Evolutionary conservation across 83 land plant species (phyloP), one percentile per base, ranked within the genome.

Genomic region (Thuja plicata): DNA sequence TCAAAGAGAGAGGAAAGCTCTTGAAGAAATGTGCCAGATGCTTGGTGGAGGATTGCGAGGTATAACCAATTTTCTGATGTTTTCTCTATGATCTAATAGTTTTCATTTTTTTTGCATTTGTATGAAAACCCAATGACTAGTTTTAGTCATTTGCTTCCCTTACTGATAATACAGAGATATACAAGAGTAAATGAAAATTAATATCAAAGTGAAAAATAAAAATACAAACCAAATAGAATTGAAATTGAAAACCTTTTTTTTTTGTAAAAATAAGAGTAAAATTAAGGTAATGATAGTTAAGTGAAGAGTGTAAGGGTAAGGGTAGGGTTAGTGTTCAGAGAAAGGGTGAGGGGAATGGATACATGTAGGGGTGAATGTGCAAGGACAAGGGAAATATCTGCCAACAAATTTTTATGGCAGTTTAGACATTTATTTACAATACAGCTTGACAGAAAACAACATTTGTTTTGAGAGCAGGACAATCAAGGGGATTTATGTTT

Each of bases 1-100:
- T 90, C 92, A 96, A 87, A 88, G 94, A 87, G 99, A 98, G 87
- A 84, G 87, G 73, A 95, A 92, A 91, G 99, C 99, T 66, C 77
- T 98, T 6, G 91, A 95, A 54, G 93, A 97, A 62, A 97, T 98
- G 99, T 98, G 99, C 90, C 87, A 89, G 34, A 74, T 98, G 70
- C 96, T 98, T 86, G 99, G 97, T 89, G 95, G 93, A 89, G 98
- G 97, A 21, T 32, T 87, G 54, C 90, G 94, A 92, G 96, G 96
- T 94, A 90, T 34, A 19, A 7, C 54, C 27, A n/a, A 82, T 27
- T 45, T 5, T 82, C 48, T 45, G 30, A 40, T 40, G 32, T 27
- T 82, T 45, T 82, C 2, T 43, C 17, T 16, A 82, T 2, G 45
- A 82, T 43, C 19, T 41, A 21, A 24, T 24, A 16, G 10, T 82